These are phyloP conservation scores for Artomyces pyxidatus DNA, from an alignment of 768 basidiomycete species.

Conservation along the genomic window DNA sequence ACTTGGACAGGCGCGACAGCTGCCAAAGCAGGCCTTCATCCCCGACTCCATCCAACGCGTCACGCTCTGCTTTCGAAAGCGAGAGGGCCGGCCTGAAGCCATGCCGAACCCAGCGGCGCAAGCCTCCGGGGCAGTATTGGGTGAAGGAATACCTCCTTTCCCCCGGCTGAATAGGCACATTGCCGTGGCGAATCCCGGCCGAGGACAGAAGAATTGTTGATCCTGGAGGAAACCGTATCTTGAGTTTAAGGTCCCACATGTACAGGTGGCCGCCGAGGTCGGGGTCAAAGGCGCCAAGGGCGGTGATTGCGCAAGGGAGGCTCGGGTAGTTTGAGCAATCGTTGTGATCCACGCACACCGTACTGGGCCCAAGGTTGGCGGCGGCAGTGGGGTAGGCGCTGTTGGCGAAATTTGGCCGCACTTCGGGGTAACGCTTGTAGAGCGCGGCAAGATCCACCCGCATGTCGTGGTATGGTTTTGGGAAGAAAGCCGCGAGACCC, in stretches of 20 bases:
- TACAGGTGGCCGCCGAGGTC: conserved; percentile 13
- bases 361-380: conserved; percentile 14
- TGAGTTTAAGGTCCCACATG: conserved; percentile 11
- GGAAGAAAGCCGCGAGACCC: too few relatives aligned
- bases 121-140: conserved; percentile 4
- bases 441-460: too few relatives aligned
- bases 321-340: conserved; percentile 7
- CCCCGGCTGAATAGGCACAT: conserved; percentile 9
- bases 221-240: conserved; percentile 17
- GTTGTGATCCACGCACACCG: conserved; percentile 3
- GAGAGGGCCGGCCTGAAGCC: too few relatives aligned
- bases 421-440: too few relatives aligned
- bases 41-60: too few relatives aligned
- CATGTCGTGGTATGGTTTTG: too few relatives aligned
- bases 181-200: conserved; percentile 13
- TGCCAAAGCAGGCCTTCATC: too few relatives aligned
- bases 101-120: too few relatives aligned
- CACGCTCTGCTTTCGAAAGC: too few relatives aligned
- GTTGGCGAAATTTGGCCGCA: too few relatives aligned
- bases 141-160: conserved; percentile 4
- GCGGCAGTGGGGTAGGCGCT: conserved; percentile 10
- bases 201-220: conserved; percentile 16
- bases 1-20: too few relatives aligned
- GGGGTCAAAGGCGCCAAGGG: conserved; percentile 12
- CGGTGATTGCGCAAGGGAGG: conserved; percentile 12